A percentile compares a stretch with the other conserved stretches of the same genome.
These are phyloP conservation scores for Cladophialophora chaetospira DNA, from an alignment of 2,329 filamentous ascomycete species.

Conservation along the genomic window DNA sequence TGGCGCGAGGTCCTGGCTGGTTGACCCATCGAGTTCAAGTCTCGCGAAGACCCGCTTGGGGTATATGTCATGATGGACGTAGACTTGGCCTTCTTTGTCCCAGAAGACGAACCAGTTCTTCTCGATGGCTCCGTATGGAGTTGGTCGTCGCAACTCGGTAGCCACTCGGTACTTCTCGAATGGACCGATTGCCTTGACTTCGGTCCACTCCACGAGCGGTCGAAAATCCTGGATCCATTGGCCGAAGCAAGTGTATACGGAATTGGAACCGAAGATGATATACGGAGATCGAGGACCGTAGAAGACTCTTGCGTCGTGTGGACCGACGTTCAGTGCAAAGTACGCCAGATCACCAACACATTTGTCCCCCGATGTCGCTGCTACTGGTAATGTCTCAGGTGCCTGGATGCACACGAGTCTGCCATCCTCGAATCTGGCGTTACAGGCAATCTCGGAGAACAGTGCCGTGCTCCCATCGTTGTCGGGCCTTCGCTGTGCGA, in stretches of 20 bases:
- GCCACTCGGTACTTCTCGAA: conserved; percentile 42
- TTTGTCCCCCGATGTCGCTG: conserved; percentile 48
- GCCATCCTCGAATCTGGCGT: conserved; percentile 47
- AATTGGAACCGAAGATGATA: conserved; percentile 60
- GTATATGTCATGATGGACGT: conserved; percentile 57
- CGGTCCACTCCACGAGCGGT: conserved; percentile 49
- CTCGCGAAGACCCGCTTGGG: conserved; percentile 55
- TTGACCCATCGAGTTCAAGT: conserved; percentile 49
- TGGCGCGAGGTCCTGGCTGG: conserved; percentile 51
- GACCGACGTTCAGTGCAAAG: conserved; percentile 45
- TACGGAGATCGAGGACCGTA: conserved; percentile 54
- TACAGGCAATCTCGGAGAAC: conserved; percentile 53
- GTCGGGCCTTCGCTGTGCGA: conserved; percentile 53
- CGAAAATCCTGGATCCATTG: conserved; percentile 60
- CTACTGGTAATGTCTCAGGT: conserved; percentile 38
- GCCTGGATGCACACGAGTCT: conserved; percentile 24
- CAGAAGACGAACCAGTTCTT: conserved; percentile 68
- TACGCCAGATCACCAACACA: conserved; percentile 50
- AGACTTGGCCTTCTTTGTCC: conserved; percentile 51
- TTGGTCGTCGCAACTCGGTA: conserved; percentile 58
- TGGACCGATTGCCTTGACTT: not conserved
- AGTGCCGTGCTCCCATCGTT: conserved; percentile 37
- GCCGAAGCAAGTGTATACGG: conserved; percentile 57
- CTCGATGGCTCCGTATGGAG: conserved; percentile 51
- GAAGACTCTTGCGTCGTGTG: conserved; percentile 62